Evolutionary conservation across 1,139 yeast species (phyloP).

Genomic region (Saccharomyces hybrid): DNA sequence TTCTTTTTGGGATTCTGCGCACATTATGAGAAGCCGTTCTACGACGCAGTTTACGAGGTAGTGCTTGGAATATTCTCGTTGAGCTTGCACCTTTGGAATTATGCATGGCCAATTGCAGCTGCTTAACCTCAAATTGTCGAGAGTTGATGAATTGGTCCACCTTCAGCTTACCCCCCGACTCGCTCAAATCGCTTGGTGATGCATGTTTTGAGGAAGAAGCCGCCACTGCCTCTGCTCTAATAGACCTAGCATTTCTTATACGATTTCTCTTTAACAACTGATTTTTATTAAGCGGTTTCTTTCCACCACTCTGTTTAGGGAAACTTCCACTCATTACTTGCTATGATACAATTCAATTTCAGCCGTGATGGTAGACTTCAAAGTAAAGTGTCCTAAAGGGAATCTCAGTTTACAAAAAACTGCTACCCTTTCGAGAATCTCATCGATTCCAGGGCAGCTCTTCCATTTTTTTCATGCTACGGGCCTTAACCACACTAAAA

Average conservation of each 20-base stretch:
- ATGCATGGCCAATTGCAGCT: constrained; percentile 69
- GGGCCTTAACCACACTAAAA: background rate
- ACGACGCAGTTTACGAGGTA: constrained; percentile 78
- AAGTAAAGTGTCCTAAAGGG: no score
- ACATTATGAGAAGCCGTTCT: constrained; percentile 95
- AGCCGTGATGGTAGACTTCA: no score
- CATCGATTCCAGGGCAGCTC: background rate
- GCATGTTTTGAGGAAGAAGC: constrained; percentile 10
- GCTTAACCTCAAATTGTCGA: constrained; percentile 66
- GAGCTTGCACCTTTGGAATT: constrained; percentile 63
- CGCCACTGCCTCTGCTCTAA: constrained; percentile 26
- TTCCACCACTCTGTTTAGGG: constrained; percentile 14
- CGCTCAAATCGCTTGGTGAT: constrained; percentile 20
- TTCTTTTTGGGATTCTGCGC: constrained; percentile 75
- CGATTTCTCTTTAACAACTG: constrained; percentile 26
- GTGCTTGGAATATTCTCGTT: constrained; percentile 77
- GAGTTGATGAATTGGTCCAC: constrained; percentile 65
- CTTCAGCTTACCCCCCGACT: constrained; percentile 48
- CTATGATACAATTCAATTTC: background rate
- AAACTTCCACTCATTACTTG: background rate
- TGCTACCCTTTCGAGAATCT: background rate
- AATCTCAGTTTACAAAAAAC: background rate
- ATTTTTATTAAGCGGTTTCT: constrained; percentile 24
- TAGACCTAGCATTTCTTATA: constrained; percentile 29
- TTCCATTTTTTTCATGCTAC: background rate